Conservation (phyloP, 805 yeast species). For the Yueomyces sinensis region DNA sequence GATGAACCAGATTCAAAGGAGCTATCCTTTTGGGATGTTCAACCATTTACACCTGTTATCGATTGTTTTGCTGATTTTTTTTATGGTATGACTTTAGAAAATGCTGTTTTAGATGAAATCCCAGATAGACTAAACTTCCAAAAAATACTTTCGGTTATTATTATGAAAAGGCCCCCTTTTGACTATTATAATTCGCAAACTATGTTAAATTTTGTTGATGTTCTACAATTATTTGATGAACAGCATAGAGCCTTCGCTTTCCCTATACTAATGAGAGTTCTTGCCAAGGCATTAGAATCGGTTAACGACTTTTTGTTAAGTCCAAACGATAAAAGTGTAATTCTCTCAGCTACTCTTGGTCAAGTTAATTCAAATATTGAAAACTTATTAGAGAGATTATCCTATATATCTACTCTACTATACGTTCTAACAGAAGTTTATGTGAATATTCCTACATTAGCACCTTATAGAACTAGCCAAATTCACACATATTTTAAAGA, state of each 20-base stretch:
- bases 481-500: slow-evolving; percentile 16
- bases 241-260: slow-evolving; percentile 38
- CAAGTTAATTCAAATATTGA: slow-evolving; percentile 7
- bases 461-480: slow-evolving; percentile 29
- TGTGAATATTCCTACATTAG: slow-evolving; percentile 37
- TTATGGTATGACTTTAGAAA: slow-evolving; percentile 38
- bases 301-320: slow-evolving; percentile 18
- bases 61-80: slow-evolving; percentile 38
- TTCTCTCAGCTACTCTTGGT: slow-evolving; percentile 11
- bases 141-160: slow-evolving; percentile 36
- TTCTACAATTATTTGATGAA: slow-evolving; percentile 44
- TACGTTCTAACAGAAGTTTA: slow-evolving; percentile 43
- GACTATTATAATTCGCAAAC: slow-evolving; percentile 47
- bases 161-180: slow-evolving; percentile 42
- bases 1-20: slow-evolving; percentile 29
- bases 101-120: slow-evolving; percentile 32
- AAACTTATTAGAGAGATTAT: slow-evolving; percentile 15
- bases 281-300: slow-evolving; percentile 21
- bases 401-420: slow-evolving; percentile 29
- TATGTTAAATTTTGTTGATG: slow-evolving; percentile 37
- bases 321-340: slow-evolving; percentile 13
- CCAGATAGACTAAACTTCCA: slow-evolving; percentile 27
- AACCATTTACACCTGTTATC: slow-evolving; percentile 31
- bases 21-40: slow-evolving; percentile 41
- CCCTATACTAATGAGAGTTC: slow-evolving; percentile 21